Evolutionary conservation across 1,139 yeast species (phyloP).

Genomic region (Yamadazyma mexicana): DNA sequence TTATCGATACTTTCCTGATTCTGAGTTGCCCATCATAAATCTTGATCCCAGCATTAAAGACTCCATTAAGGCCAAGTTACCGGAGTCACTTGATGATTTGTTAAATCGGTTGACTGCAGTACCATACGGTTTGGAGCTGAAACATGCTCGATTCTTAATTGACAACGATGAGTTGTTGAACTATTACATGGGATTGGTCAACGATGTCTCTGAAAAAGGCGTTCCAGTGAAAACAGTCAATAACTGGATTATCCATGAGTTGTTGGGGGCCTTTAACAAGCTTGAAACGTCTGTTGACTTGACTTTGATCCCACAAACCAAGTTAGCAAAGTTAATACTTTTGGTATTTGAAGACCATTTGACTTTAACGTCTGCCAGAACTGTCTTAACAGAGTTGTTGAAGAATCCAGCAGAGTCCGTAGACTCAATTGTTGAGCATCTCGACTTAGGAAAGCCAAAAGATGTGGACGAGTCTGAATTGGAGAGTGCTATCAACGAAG

Average conservation of each 20-base stretch:
- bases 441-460: constrained; percentile 46
- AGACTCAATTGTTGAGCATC: constrained; percentile 40
- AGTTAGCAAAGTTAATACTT: constrained; percentile 26
- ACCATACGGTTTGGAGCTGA: constrained; percentile 62
- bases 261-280: constrained; percentile 68
- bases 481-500: constrained; percentile 44
- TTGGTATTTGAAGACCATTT: constrained; percentile 22
- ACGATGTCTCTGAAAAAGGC: constrained; percentile 18
- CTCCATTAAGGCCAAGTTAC: constrained; percentile 45
- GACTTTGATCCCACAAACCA: constrained; percentile 27
- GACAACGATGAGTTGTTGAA: constrained; percentile 43
- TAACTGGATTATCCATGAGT: constrained; percentile 84
- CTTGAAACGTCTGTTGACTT: constrained; percentile 42
- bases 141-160: constrained; percentile 69
- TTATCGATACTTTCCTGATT: constrained; percentile 92
- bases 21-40: constrained; percentile 69
- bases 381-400: constrained; percentile 60
- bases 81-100: constrained; percentile 64
- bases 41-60: constrained; percentile 38
- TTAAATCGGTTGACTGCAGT: constrained; percentile 45
- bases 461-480: constrained; percentile 24
- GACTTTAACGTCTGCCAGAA: constrained; percentile 61
- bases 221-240: constrained; percentile 47
- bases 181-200: constrained; percentile 53
- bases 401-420: constrained; percentile 39